phyloP scores from a whole-genome alignment of 73 alveolate species.

The Breviolum minutum region DNA sequence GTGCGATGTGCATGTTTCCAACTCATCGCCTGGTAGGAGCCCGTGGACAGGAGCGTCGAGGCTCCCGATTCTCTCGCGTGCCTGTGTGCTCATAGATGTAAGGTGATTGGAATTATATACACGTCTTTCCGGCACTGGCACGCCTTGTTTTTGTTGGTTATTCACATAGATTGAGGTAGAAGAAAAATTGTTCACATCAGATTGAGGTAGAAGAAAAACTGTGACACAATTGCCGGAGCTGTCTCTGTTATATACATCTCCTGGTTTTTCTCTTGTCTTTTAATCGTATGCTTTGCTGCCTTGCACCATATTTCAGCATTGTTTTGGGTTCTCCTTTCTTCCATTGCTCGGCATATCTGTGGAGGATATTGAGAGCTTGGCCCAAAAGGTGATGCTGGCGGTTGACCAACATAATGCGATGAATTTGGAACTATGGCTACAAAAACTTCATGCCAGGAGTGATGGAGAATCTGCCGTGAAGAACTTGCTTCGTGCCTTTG shows the following conservation, averaged over 20 bases:
- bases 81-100: not conserved
- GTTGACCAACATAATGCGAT: conserved; percentile 31
- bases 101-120: not conserved
- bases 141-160: not conserved
- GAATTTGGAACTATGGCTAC: not conserved
- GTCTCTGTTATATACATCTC: not conserved
- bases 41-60: not conserved
- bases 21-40: not conserved
- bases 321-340: not conserved
- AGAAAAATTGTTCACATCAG: not conserved
- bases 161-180: not conserved
- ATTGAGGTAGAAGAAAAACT: too few species aligned
- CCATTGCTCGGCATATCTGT: not conserved
- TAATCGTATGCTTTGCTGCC: not conserved
- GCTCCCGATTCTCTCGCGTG: not conserved
- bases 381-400: conserved; percentile 65
- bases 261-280: not conserved
- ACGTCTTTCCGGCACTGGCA: not conserved
- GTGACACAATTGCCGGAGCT: not conserved
- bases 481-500: conserved; percentile 35
- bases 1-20: not conserved
- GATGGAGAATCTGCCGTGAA: not conserved
- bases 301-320: not conserved
- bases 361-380: conserved; percentile 27
- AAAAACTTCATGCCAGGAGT: not conserved